Percentiles rank a stretch among this genome's conserved stretches.
Evolutionary conservation across 2,329 filamentous ascomycete species (phyloP).

Genomic region (Diaporthe sp.): DNA sequence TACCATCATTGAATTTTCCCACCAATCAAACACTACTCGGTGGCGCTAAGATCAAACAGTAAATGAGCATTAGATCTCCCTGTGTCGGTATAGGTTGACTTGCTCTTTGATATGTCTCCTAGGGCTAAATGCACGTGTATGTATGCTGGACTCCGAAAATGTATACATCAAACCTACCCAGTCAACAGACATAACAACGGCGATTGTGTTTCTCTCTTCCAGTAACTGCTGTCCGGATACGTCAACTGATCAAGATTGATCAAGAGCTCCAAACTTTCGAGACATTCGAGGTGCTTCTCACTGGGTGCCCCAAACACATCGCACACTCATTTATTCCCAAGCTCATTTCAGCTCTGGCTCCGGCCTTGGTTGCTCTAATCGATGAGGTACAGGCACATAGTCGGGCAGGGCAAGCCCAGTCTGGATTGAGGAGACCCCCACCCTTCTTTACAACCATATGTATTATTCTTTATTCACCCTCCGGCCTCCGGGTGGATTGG

Average conservation of each 20-base stretch:
- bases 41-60: background rate
- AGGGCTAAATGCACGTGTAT: background rate
- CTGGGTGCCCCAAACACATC: too few relatives aligned
- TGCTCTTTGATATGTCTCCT: background rate
- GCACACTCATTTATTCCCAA: too few relatives aligned
- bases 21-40: conserved; percentile 1
- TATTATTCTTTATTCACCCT: background rate
- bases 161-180: background rate
- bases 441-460: background rate
- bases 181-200: background rate
- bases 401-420: background rate
- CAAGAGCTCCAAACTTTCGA: too few relatives aligned
- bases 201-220: too few relatives aligned
- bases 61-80: background rate
- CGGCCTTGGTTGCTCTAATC: background rate
- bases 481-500: too few relatives aligned
- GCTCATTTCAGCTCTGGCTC: too few relatives aligned
- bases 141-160: background rate
- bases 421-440: background rate
- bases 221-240: background rate
- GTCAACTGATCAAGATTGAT: background rate
- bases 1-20: background rate
- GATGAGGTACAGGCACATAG: background rate
- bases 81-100: background rate
- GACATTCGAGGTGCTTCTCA: background rate